Conservation (phyloP, 495 filamentous ascomycete genomes). For the Xylaria bambusicola region DNA sequence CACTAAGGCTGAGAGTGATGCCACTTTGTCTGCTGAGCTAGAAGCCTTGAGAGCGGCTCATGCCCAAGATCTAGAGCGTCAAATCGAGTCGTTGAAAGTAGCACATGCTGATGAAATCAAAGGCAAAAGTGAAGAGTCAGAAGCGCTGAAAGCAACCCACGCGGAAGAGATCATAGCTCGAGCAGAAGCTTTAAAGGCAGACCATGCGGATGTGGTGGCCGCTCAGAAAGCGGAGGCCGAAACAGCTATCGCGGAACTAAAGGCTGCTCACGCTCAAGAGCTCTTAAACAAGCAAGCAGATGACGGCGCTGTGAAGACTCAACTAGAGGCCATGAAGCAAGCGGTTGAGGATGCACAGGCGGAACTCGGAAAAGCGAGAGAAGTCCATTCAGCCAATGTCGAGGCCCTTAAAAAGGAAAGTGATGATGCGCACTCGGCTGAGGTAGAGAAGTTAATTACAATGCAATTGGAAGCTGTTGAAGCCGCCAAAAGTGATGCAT, state of each 20-base stretch:
- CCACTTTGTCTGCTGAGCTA: slow-evolving; percentile 39
- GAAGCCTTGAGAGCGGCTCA: slow-evolving; percentile 45
- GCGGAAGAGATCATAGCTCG: slow-evolving; percentile 36
- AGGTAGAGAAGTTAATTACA: slow-evolving; percentile 51
- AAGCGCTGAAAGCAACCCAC: slow-evolving; percentile 29
- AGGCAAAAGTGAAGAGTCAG: slow-evolving; percentile 21
- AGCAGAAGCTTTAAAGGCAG: slow-evolving; percentile 27
- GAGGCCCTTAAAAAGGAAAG: slow-evolving; percentile 44
- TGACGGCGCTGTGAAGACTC: slow-evolving; percentile 25
- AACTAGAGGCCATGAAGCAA: slow-evolving; percentile 35
- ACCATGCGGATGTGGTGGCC: slow-evolving; percentile 15
- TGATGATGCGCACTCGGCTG: slow-evolving; percentile 47
- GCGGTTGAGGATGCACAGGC: slow-evolving; percentile 36
- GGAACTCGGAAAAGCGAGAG: slow-evolving; percentile 43
- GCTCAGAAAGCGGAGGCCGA: slow-evolving; percentile 23
- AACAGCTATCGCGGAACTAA: slow-evolving; percentile 27
- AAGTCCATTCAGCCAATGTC: slow-evolving; percentile 39
- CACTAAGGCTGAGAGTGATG: slow-evolving; percentile 41
- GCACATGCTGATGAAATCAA: slow-evolving; percentile 38
- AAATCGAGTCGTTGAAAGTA: slow-evolving; percentile 41
- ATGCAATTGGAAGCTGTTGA: slow-evolving; percentile 47
- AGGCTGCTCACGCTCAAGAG: slow-evolving; percentile 29
- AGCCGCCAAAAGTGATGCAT: slow-evolving; percentile 37
- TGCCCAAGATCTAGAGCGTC: slow-evolving; percentile 33
- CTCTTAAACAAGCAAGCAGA: slow-evolving; percentile 33